A percentile compares a stretch with the other conserved stretches of the same genome.
phyloP scores from a whole-genome alignment of 306 rosid species.

The Cicer pinnatifidum region DNA sequence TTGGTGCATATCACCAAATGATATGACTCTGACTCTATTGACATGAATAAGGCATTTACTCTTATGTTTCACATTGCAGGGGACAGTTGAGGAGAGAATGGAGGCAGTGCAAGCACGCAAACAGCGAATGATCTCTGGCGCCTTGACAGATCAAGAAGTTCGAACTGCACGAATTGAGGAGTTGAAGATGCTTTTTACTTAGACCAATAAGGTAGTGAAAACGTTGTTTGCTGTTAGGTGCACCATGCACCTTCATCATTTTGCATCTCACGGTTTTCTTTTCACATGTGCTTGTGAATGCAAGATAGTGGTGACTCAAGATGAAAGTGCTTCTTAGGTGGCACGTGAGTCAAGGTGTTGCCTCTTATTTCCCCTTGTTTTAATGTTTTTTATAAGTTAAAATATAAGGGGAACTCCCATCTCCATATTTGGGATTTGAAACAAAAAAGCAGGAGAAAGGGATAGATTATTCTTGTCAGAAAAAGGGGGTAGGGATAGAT shows the following conservation, averaged over 20 bases:
- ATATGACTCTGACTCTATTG: slow-evolving; percentile 27
- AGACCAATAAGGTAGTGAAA: slow-evolving; percentile 34
- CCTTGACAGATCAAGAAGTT: slow-evolving; percentile 96
- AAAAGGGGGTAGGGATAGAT: slow-evolving; percentile 15
- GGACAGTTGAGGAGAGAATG: slow-evolving; percentile 93
- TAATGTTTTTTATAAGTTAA: neutral
- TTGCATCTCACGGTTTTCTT: slow-evolving; percentile 29
- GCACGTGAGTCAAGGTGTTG: slow-evolving; percentile 26
- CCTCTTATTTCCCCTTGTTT: neutral
- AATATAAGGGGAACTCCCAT: slow-evolving; percentile 11
- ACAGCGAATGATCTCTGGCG: slow-evolving; percentile 89
- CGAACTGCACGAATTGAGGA: slow-evolving; percentile 92
- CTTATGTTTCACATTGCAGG: slow-evolving; percentile 57
- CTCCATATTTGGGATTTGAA: slow-evolving; percentile 8
- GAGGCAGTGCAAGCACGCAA: slow-evolving; percentile 96
- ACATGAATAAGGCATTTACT: slow-evolving; percentile 28
- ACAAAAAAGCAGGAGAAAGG: neutral
- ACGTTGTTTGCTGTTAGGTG: slow-evolving; percentile 34
- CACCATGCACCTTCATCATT: slow-evolving; percentile 19
- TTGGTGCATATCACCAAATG: slow-evolving; percentile 21
- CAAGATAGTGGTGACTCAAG: slow-evolving; percentile 23
- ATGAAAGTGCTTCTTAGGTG: slow-evolving; percentile 36
- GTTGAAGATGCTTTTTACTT: slow-evolving; percentile 88
- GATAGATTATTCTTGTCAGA: neutral
- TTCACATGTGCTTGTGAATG: slow-evolving; percentile 28